phyloP scores from a whole-genome alignment of 2,329 filamentous ascomycete species.

The Nakataea oryzae region DNA sequence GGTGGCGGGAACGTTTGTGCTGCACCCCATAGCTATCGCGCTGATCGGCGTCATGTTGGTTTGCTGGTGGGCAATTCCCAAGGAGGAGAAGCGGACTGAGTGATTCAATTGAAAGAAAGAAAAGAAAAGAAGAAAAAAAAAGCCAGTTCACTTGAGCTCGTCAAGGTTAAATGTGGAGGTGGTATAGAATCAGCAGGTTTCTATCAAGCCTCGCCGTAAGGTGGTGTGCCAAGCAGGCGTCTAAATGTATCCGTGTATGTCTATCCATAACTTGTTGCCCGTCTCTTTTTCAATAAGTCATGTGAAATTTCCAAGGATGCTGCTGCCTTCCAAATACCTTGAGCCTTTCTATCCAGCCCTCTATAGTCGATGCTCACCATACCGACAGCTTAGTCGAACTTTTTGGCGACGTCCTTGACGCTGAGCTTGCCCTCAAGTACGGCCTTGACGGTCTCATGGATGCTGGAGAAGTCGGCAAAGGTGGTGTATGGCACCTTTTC shows the following conservation, averaged over 20 bases:
- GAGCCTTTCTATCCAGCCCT: neutral
- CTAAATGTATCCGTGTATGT: neutral
- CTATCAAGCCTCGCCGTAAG: no score
- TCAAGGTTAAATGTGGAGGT: neutral
- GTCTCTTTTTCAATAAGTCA: neutral
- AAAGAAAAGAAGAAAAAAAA: no score
- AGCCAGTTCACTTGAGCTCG: neutral
- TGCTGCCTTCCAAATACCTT: neutral
- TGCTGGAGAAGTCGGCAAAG: constrained; percentile 41
- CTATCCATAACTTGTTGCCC: neutral
- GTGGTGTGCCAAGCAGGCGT: neutral
- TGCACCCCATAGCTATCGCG: constrained; percentile 57
- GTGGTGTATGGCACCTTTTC: constrained; percentile 45
- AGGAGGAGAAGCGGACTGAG: constrained; percentile 47
- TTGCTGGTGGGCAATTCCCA: constrained; percentile 54
- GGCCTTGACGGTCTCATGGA: constrained; percentile 9
- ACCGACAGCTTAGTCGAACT: neutral
- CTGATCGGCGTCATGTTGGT: constrained; percentile 54
- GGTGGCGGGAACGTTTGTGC: constrained; percentile 49
- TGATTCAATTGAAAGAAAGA: no score
- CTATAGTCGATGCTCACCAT: neutral
- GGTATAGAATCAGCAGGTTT: neutral
- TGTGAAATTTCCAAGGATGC: neutral
- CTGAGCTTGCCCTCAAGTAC: constrained; percentile 11
- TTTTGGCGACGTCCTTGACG: constrained; percentile 7